phyloP scores from a whole-genome alignment of 1,284 basidiomycete species.

The Golubevia pallescens region DNA sequence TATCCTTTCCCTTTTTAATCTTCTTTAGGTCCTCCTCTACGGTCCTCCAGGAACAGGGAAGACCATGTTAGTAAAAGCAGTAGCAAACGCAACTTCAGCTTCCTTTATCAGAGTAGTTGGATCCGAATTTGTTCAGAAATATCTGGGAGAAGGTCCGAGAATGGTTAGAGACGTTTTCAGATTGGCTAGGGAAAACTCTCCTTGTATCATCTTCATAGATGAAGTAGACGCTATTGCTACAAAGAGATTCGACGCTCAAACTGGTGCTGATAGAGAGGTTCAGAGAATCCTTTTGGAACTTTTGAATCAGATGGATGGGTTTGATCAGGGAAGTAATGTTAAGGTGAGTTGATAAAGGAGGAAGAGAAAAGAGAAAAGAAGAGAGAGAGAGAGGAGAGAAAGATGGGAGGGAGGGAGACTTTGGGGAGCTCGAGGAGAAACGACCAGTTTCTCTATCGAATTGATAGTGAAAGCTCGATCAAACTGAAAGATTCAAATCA shows the following conservation, averaged over 20 bases:
- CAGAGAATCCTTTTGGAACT: constrained; percentile 98
- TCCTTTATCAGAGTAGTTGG: constrained; percentile 98
- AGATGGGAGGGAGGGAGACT: too few species aligned
- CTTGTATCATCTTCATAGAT: constrained; percentile 99
- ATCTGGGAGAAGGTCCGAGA: constrained; percentile 96
- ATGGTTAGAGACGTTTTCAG: constrained; percentile 99
- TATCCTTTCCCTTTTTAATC: not conserved
- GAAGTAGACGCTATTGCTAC: constrained; percentile 99
- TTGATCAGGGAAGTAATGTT: constrained; percentile 98
- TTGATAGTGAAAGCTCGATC: too few species aligned
- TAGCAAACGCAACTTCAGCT: constrained; percentile 95
- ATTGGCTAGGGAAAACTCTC: constrained; percentile 93
- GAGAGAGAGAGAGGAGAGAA: too few species aligned
- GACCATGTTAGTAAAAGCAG: constrained; percentile 98
- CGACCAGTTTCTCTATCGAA: too few species aligned
- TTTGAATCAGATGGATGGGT: constrained; percentile 99
- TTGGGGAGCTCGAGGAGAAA: too few species aligned
- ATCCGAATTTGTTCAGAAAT: constrained; percentile 98
- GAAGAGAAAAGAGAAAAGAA: too few species aligned
- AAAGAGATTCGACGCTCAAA: constrained; percentile 99
- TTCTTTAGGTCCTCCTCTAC: constrained; percentile 73
- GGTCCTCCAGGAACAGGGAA: constrained; percentile 97
- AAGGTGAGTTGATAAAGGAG: constrained; percentile 72
- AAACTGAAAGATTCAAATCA: too few species aligned
- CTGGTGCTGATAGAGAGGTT: constrained; percentile 97